Evolutionary conservation across 2,329 filamentous ascomycete species (phyloP).

Genomic region (Aspergillus fijiensis): DNA sequence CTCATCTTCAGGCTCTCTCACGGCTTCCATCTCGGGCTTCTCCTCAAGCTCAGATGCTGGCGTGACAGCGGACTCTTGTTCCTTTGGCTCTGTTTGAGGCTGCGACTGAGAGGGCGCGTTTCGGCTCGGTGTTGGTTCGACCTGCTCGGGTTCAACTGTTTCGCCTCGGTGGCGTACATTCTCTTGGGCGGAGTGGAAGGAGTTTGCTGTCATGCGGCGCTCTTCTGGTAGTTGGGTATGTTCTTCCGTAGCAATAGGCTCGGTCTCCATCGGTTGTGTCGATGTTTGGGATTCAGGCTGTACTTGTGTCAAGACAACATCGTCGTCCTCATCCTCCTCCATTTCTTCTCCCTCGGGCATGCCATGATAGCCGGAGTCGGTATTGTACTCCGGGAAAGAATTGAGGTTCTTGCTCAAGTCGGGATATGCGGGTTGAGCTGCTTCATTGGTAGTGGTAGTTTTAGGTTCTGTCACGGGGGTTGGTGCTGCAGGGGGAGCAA

Average conservation of each 20-base stretch:
- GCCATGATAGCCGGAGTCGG: slow-evolving; percentile 51
- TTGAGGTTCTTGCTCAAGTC: slow-evolving; percentile 36
- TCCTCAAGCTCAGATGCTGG: slow-evolving; percentile 5
- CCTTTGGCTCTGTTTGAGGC: background rate
- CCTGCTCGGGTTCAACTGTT: slow-evolving; percentile 39
- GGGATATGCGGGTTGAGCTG: slow-evolving; percentile 29
- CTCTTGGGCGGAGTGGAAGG: slow-evolving; percentile 50
- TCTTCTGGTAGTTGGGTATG: slow-evolving; percentile 26
- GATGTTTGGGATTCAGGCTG: slow-evolving; percentile 33
- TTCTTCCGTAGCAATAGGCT: slow-evolving; percentile 18
- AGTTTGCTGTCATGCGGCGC: slow-evolving; percentile 44
- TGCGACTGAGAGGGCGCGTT: slow-evolving; percentile 7
- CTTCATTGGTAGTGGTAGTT: slow-evolving; percentile 19
- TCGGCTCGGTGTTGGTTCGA: slow-evolving; percentile 28
- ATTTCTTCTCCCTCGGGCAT: slow-evolving; percentile 40
- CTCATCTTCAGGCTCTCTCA: background rate
- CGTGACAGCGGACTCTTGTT: slow-evolving; percentile 8
- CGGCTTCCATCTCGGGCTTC: background rate
- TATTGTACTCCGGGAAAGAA: slow-evolving; percentile 43
- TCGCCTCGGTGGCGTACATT: slow-evolving; percentile 35
- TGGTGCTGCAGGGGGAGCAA: slow-evolving; percentile 17
- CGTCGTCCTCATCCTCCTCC: slow-evolving; percentile 39
- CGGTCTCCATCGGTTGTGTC: slow-evolving; percentile 36
- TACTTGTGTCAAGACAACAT: slow-evolving; percentile 36
- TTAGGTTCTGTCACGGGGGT: slow-evolving; percentile 15